phyloP scores from a whole-genome alignment of 768 basidiomycete species.

The Suillus sp. region DNA sequence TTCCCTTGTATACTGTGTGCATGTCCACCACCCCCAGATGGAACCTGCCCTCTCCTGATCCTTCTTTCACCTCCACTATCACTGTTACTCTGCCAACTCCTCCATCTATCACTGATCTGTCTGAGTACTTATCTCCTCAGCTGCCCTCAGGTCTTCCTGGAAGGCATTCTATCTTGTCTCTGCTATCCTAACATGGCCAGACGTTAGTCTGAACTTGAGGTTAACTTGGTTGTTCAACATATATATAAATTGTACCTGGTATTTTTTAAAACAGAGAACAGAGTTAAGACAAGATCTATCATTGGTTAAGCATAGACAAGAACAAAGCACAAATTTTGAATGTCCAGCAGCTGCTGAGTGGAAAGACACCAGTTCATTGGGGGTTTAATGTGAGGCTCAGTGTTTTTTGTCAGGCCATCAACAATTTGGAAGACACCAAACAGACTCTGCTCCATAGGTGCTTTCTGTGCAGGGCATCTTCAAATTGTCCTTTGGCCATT shows the following conservation, averaged over 20 bases:
- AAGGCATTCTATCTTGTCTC: too few relatives aligned
- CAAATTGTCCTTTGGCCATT: neutral
- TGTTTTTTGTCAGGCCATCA: neutral
- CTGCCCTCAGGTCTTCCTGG: too few relatives aligned
- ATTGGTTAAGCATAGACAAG: neutral
- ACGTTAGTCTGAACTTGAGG: neutral
- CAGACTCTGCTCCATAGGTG: neutral
- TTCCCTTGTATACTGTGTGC: too few relatives aligned
- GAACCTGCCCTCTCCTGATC: too few relatives aligned
- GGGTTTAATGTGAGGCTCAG: neutral
- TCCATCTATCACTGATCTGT: too few relatives aligned
- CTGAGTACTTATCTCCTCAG: too few relatives aligned
- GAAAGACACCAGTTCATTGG: neutral
- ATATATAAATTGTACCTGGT: neutral
- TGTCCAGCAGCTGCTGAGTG: neutral
- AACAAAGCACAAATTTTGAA: too few relatives aligned
- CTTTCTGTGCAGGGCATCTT: neutral
- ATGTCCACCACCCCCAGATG: too few relatives aligned
- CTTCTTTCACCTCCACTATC: too few relatives aligned
- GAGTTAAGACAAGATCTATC: neutral
- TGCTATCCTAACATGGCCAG: too few relatives aligned
- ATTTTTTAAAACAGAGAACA: neutral
- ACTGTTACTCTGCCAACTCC: too few relatives aligned
- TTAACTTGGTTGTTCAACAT: neutral
- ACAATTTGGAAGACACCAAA: neutral